Evolutionary conservation across 2,329 filamentous ascomycete genomes (phyloP), one percentile per base, ranked within the genome.

Genomic region (Shiraia sp.): DNA sequence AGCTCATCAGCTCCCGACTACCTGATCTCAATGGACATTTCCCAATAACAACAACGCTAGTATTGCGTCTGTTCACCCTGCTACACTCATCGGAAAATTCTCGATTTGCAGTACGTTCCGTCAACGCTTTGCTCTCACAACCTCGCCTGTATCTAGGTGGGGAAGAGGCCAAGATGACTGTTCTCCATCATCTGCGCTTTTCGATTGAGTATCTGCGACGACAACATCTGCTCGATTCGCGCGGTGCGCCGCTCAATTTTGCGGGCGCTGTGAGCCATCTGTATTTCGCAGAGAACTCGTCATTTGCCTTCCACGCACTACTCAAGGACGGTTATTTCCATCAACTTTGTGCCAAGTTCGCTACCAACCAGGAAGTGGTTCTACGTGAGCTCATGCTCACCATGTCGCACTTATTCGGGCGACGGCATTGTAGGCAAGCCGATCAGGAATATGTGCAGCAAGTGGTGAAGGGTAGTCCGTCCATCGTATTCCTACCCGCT

Each of bases 1-100:
- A 87, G 36, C 77, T 92, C 36, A 80, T 91, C 59, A 88, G 85
- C 42, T 88, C 87, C 0, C 76, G 82, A 10, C 73, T 92, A 1
- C 88, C 87, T 0, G 85, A 88, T 47, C 75, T 92, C 1, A 84
- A 81, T 36, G 87, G 88, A 0, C 87, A 91, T 55, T 92, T 92
- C 55, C 86, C 87, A 0, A 81, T 90, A 39, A 90, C 86, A 0
- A 88, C 85, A 0, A 86, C 84, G 1, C 66, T 92, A 4, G 78
- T 91, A 0, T 72, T 92, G 2, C 79, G 87, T 1, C 65, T 90
- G 0, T 82, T 88, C 52, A 80, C 79, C 0, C 71, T 92, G 0
- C 69, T 90, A 2, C 74, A 87, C 39, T 80, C 82, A 5, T 88
- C 86, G 0, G 78, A 82, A 0, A 76, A 81, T 23, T 81, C 82